A percentile compares a stretch with the other conserved stretches of the same genome.
phyloP scores from a whole-genome alignment of 305 asterid genomes.

The Fraxinus ornus region DNA sequence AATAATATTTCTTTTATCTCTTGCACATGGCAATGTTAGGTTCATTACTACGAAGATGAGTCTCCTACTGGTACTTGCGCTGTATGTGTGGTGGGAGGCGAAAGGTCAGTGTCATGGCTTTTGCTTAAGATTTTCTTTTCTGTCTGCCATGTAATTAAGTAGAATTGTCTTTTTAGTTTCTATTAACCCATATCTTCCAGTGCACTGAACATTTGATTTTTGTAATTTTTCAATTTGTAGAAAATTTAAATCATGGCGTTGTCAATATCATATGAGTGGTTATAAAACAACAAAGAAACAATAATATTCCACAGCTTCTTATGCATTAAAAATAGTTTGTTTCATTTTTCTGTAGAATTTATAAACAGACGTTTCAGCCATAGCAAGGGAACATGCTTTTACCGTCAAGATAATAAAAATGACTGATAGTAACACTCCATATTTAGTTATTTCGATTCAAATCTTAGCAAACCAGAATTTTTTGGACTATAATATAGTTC shows the following conservation, averaged over 20 bases:
- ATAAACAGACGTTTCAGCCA: neutral
- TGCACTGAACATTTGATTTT: neutral
- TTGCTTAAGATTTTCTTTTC: neutral
- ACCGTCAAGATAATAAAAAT: neutral
- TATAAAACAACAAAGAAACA: neutral
- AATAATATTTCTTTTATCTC: neutral
- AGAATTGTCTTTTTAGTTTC: neutral
- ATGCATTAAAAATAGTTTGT: neutral
- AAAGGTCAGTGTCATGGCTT: conserved; percentile 51
- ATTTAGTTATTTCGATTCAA: neutral
- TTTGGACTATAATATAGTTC: neutral
- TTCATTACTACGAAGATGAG: conserved; percentile 85
- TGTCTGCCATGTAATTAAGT: neutral
- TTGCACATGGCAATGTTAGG: conserved; percentile 40
- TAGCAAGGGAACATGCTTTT: neutral
- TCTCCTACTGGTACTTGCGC: conserved; percentile 92
- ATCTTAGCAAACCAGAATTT: neutral
- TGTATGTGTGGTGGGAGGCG: conserved; percentile 86
- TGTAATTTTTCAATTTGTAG: neutral
- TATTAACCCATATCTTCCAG: neutral
- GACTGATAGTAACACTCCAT: neutral
- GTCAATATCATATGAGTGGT: neutral
- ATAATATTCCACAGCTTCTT: neutral
- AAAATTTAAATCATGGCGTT: neutral
- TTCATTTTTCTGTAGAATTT: neutral